Conservation (phyloP, 257 asterid genomes). For the Sherardia arvensis region DNA sequence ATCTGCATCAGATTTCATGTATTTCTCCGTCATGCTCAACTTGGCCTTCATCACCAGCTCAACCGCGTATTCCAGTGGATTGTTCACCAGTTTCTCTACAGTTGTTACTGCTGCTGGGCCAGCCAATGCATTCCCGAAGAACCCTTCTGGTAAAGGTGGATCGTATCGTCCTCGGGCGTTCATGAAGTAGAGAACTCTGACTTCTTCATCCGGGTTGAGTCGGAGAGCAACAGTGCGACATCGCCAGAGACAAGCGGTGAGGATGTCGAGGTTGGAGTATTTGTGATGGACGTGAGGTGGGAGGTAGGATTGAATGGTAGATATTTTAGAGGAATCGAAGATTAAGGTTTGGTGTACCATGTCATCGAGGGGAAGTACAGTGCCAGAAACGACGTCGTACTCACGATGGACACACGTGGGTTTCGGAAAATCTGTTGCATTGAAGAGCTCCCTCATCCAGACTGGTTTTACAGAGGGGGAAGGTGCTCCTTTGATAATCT, state of each 20-base stretch:
- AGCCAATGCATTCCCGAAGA: conserved; percentile 30
- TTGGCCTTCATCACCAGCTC: conserved; percentile 23
- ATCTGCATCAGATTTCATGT: conserved; percentile 28
- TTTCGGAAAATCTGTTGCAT: conserved; percentile 37
- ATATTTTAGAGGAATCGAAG: conserved; percentile 32
- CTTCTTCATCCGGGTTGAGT: conserved; percentile 22
- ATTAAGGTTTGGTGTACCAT: conserved; percentile 41
- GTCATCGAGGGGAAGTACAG: conserved; percentile 32
- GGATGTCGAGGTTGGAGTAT: conserved; percentile 32
- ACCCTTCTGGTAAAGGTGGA: conserved; percentile 20
- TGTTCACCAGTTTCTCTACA: conserved; percentile 14
- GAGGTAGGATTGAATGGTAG: conserved; percentile 27
- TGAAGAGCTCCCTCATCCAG: conserved; percentile 51
- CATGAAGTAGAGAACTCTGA: conserved; percentile 17
- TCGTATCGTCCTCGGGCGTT: conserved; percentile 16
- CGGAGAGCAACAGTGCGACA: conserved; percentile 24
- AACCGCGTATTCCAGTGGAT: conserved; percentile 23
- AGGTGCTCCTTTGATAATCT: conserved; percentile 42
- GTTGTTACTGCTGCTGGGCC: conserved; percentile 23
- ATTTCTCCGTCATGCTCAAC: conserved; percentile 17
- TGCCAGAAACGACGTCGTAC: conserved; percentile 33
- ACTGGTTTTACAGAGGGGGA: conserved; percentile 37
- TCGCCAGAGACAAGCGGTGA: conserved; percentile 26
- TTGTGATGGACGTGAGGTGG: conserved; percentile 26
- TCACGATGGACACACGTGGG: conserved; percentile 31